phyloP scores from a whole-genome alignment of 129 eudicot species.

The Saposhnikovia divaricata region DNA sequence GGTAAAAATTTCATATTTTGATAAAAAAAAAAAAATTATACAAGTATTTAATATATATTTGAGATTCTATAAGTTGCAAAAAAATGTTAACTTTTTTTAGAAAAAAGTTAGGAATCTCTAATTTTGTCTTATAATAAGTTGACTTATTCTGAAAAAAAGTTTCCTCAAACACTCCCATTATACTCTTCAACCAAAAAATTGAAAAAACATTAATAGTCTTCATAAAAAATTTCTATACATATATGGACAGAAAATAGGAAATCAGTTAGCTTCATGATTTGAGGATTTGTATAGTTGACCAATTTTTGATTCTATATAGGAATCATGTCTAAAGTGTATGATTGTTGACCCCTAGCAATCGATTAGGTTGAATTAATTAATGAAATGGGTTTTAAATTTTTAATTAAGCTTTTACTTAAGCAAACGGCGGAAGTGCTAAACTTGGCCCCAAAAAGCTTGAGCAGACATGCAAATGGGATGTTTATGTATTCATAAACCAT shows the following conservation, averaged over 20 bases:
- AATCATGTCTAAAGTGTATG: neutral
- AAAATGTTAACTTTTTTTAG: too few relatives aligned
- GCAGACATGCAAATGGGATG: constrained; percentile 9
- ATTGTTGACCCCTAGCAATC: constrained; percentile 18
- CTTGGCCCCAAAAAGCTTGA: constrained; percentile 21
- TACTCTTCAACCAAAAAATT: too few relatives aligned
- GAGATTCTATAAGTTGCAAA: too few relatives aligned
- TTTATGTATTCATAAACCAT: constrained; percentile 9
- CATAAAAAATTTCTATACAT: too few relatives aligned
- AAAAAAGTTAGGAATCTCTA: too few relatives aligned
- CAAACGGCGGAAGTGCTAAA: constrained; percentile 39
- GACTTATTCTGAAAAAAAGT: too few relatives aligned
- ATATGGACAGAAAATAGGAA: neutral
- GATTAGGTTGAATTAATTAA: neutral
- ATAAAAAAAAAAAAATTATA: too few relatives aligned
- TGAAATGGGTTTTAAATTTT: neutral
- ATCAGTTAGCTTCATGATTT: neutral
- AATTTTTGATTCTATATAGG: neutral
- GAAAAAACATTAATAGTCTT: too few relatives aligned
- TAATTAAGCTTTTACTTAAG: neutral
- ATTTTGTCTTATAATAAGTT: too few relatives aligned
- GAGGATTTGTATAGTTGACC: neutral
- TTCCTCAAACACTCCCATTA: too few relatives aligned
- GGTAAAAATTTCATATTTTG: too few relatives aligned
- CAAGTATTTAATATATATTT: too few relatives aligned